Evolutionary conservation across 805 yeast genomes (phyloP).

Genomic region (Candida patagonica): DNA sequence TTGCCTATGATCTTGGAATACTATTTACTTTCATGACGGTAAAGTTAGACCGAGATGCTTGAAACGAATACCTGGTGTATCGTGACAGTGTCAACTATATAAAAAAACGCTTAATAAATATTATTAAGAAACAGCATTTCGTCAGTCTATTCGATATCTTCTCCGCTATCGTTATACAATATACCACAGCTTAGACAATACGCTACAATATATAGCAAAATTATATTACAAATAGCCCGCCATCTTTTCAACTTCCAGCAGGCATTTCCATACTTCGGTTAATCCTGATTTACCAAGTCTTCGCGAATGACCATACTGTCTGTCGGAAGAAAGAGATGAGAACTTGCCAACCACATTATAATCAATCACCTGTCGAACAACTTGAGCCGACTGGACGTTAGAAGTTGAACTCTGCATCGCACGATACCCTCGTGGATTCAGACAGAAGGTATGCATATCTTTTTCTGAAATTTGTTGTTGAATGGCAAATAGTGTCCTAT

Average conservation of each 20-base stretch:
- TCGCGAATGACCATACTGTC: conserved; percentile 20
- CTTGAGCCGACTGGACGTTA: conserved; percentile 3
- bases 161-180: no score
- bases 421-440: conserved; percentile 51
- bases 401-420: conserved; percentile 11
- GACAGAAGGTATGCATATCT: conserved; percentile 61
- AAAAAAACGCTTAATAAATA: no score
- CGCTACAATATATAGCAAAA: no score
- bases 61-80: no score
- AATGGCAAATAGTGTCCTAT: conserved; percentile 70
- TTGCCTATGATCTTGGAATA: conserved; percentile 28
- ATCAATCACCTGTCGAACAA: conserved; percentile 22
- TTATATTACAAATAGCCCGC: conserved; percentile 13
- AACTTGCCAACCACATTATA: conserved; percentile 20
- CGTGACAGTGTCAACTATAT: no score
- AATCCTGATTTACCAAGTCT: conserved; percentile 24
- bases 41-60: not conserved
- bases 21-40: conserved; percentile 7
- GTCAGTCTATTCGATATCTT: no score
- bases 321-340: conserved; percentile 18
- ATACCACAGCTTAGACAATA: no score
- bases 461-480: conserved; percentile 84
- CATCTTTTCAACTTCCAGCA: conserved; percentile 10
- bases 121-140: no score
- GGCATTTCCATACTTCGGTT: conserved; percentile 17